These are phyloP conservation scores for Astrothelium subdiscretum DNA, from an alignment of 495 filamentous ascomycete species.

Conservation along the genomic window DNA sequence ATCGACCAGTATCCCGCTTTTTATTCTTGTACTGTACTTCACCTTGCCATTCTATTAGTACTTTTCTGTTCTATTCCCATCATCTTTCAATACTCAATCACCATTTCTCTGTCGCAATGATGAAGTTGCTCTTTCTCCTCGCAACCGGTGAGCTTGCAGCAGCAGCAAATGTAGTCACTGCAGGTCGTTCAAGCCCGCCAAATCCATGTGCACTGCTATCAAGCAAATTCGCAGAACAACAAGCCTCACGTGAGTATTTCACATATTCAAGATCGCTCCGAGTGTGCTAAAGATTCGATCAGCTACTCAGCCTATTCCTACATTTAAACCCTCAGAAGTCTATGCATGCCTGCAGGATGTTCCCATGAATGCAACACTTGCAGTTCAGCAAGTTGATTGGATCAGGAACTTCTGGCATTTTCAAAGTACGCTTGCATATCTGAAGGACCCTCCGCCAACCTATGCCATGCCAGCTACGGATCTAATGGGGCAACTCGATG, in stretches of 20 bases:
- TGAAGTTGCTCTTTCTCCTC: too few species aligned
- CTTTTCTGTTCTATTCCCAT: too few species aligned
- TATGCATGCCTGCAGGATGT: constrained; percentile 5
- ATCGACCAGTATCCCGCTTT: too few species aligned
- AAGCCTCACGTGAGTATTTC: not conserved
- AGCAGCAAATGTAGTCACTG: not conserved
- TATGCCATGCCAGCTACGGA: constrained; percentile 32
- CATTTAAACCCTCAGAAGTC: not conserved
- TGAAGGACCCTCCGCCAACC: constrained; percentile 32
- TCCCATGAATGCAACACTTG: constrained; percentile 1
- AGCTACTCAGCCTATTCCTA: too few species aligned
- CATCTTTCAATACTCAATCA: too few species aligned
- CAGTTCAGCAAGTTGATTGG: constrained; percentile 1
- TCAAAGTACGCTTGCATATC: constrained; percentile 33
- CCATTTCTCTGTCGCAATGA: too few species aligned
- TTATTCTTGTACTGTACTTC: too few species aligned
- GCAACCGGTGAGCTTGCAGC: too few species aligned
- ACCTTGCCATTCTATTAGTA: too few species aligned
- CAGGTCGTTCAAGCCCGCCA: not conserved
- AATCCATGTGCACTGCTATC: not conserved
- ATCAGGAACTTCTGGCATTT: constrained; percentile 8
- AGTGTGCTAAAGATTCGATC: not conserved
- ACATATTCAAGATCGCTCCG: not conserved
- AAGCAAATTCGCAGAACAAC: not conserved
- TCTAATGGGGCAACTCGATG: constrained; percentile 29